Evolutionary conservation across 768 basidiomycete genomes (phyloP).

Genomic region (Infundibulicybe gibba): DNA sequence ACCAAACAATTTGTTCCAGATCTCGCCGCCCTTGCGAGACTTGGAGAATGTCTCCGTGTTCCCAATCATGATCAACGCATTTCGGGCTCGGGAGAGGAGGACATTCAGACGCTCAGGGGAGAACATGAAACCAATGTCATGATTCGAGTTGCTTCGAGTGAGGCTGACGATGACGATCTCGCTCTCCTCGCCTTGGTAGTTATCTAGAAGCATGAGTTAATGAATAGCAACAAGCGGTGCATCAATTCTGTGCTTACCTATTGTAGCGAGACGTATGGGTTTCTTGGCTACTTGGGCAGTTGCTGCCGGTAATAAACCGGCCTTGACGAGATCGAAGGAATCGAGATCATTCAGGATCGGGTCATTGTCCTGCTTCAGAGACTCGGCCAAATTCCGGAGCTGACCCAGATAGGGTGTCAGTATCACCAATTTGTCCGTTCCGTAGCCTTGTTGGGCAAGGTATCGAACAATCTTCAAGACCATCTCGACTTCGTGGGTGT

Average conservation of each 20-base stretch:
- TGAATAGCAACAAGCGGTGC: background rate
- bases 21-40: slow-evolving; percentile 43
- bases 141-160: slow-evolving; percentile 51
- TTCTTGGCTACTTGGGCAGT: slow-evolving; percentile 37
- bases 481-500: slow-evolving; percentile 58
- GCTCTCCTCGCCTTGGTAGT: slow-evolving; percentile 76
- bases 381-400: slow-evolving; percentile 43
- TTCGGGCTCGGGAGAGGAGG: slow-evolving; percentile 62
- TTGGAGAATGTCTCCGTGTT: slow-evolving; percentile 55
- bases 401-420: slow-evolving; percentile 73
- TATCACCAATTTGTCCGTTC: slow-evolving; percentile 55
- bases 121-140: slow-evolving; percentile 71
- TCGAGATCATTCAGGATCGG: slow-evolving; percentile 65
- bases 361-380: slow-evolving; percentile 44
- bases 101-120: slow-evolving; percentile 70
- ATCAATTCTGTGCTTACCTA: slow-evolving; percentile 38
- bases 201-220: slow-evolving; percentile 39
- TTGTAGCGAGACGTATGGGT: slow-evolving; percentile 56
- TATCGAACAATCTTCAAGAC: slow-evolving; percentile 63
- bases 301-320: slow-evolving; percentile 43
- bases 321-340: slow-evolving; percentile 51
- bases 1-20: slow-evolving; percentile 50
- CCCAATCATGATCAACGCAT: slow-evolving; percentile 64
- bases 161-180: slow-evolving; percentile 63
- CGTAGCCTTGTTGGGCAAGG: slow-evolving; percentile 65